Evolutionary conservation across 2,329 filamentous ascomycete genomes (phyloP).

Genomic region (Penicillium fuscoglaucum): DNA sequence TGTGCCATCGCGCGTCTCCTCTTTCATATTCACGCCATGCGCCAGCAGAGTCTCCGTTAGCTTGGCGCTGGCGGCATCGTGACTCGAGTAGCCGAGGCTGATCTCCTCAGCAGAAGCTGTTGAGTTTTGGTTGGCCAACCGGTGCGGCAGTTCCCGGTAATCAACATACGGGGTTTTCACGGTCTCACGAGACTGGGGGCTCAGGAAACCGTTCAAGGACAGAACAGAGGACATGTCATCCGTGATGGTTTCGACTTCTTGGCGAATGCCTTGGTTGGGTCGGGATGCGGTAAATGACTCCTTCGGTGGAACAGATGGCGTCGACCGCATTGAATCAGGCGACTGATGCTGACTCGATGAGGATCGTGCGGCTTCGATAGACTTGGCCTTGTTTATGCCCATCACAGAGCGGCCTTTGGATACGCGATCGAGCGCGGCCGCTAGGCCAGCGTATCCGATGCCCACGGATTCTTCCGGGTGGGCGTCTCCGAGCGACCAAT

Average conservation of each 20-base stretch:
- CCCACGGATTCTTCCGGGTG: constrained; percentile 62
- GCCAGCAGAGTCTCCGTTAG: constrained; percentile 62
- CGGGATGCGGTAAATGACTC: constrained; percentile 20
- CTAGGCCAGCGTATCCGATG: constrained; percentile 67
- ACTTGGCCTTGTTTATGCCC: constrained; percentile 30
- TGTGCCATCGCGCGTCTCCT: constrained; percentile 57
- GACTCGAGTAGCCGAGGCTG: constrained; percentile 4
- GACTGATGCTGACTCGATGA: constrained; percentile 7
- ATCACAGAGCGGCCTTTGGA: constrained; percentile 34
- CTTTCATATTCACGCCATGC: constrained; percentile 61
- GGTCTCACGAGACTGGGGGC: constrained; percentile 5
- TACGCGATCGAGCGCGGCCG: constrained; percentile 60
- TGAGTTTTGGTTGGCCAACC: neutral
- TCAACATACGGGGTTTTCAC: constrained; percentile 6
- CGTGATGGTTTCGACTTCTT: constrained; percentile 20
- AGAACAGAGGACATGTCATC: constrained; percentile 34
- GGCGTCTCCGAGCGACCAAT: constrained; percentile 62
- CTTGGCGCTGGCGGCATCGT: constrained; percentile 46
- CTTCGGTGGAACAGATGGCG: constrained; percentile 30
- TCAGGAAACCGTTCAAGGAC: constrained; percentile 27
- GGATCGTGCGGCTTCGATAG: constrained; percentile 15
- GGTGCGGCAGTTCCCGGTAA: neutral
- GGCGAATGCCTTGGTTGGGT: neutral
- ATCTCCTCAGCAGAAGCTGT: constrained; percentile 1
- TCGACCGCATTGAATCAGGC: constrained; percentile 3